Evolutionary conservation across 2,329 filamentous ascomycete species (phyloP), one percentile per base, ranked within the genome.

Genomic region (Colletotrichum sp.): DNA sequence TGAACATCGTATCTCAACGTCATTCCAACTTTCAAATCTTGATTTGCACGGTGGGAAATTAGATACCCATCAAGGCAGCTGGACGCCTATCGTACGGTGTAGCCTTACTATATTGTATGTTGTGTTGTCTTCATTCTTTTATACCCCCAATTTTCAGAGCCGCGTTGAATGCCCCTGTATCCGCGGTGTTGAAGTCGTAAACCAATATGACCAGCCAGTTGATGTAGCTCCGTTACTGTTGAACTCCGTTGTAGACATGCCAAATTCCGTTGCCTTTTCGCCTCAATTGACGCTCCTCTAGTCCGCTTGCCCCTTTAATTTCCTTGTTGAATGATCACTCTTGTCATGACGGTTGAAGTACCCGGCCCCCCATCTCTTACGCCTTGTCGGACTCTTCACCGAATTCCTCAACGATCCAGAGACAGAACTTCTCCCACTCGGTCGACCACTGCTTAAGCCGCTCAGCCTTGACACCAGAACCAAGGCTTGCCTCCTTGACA

Each of bases 341-440:
- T 26, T 21, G 36, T 39, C 13, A 21, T 30, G 32, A 43, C 15
- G 36, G 16, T 18, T 61, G 18, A 61, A n/a, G 26, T 21, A 30
- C 26, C 59, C 24, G 26, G 32, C 13, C 15, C 36, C 26, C 30
- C 43, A 21, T 26, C 34, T 43, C 30, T 30, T 65, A 74, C 18
- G 66, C 81, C 13, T 84, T 82, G 36, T 39, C 36, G 36, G 36
- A 39, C 36, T 39, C 26, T 2, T 86, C 84, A 24, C 84, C 86
- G 76, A 90, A 96, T 84, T 96, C 94, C 72, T 92, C 87, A 15
- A 96, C 93, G 59, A 98, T 87, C 94, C 95, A 97, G 72, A 94
- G 89, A 82, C 95, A 98, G 82, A 95, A 98, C 80, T 91, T 89
- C 87, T 98, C 95, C 91, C 95, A 98, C 78, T 93, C 91, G 60